Evolutionary conservation across 1,139 yeast species (phyloP), one percentile per base, ranked within the genome.

Genomic region (Yamadazyma dendronema): DNA sequence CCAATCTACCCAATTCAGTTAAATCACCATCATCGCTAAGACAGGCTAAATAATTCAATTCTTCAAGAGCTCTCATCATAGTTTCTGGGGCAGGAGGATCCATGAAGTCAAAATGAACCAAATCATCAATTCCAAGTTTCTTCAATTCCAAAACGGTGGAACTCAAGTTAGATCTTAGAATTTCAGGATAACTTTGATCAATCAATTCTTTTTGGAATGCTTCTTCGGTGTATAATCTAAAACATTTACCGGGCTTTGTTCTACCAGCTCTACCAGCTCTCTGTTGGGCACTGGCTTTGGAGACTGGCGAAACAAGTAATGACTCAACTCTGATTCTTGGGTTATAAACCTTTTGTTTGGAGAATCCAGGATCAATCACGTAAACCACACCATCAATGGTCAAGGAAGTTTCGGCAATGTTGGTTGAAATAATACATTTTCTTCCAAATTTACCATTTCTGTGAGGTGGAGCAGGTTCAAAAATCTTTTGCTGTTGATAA

Each of bases 21-120:
- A 92, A 68, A 41, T 84, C 84, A 42, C 98, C 98, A 35, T 88
- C 94, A 57, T 92, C 97, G 47, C 89, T 88, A 41, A 92, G 74
- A 66, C 97, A 92, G 19, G 83, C 82, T 44, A 92, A 71, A 57
- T 88, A 92, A 57, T 92, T 90, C 55, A 92, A 74, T 61, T 92
- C 98, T 62, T 92, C 98, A 49, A 92, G 70, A 0, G 98, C 97
- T 59, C 97, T 77, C 97, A 92, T 90, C 98, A 92, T 92, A 7
- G 98, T 92, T 62, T 92, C 98, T 4, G 97, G 97, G 1, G 98
- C 97, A n/a, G 98, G 98, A 7, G 98, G 97, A 57, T 92, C 98
- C 96, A 92, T 92, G 56, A 92, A 92, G 61, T 92, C 98, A 57
- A 92, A 92, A 62, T 92, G 97, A 23, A 92, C 98, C 57, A 92